Evolutionary conservation across 352 stramenopile genomes (phyloP), one percentile per base, ranked within the genome.

Genomic region (Phytopythium boreale): DNA sequence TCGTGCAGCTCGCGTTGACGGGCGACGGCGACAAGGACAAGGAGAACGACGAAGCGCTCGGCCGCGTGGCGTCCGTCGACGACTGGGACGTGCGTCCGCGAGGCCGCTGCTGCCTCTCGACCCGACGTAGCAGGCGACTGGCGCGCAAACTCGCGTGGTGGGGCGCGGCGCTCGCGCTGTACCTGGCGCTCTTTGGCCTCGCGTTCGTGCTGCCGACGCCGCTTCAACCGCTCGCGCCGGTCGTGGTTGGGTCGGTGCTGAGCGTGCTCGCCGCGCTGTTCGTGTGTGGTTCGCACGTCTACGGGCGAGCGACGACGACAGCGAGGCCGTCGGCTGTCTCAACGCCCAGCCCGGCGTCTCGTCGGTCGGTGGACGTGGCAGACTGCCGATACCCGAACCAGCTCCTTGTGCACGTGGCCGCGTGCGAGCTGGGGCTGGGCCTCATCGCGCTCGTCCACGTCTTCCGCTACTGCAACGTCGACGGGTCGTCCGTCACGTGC

Each of bases 361-460:
- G 10, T 4, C 52, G 52, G 3, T 29, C 52, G 26, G 31, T 46
- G 10, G 52, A 44, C 36, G 29, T 20, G 29, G 4, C 52, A 0
- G 52, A 58, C 52, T 46, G 52, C 52, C 52, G 52, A 19, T 58
- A 60, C 64, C 83, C 83, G 15, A 92, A 92, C 60, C 79, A 90
- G 22, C 69, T 90, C 24, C 66, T 92, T 29, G 79, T 86, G 24
- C 87, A 80, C 70, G 80, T 90, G 11, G 81, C 80, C 12, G 31
- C 82, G 12, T 88, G 80, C 39, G 83, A 90, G 61, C 80, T 87
- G 55, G 78, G 74, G 9, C 64, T 90, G 8, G 80, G 79, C 1
- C 2, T 82, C 12, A 43, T 87, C 1, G 76, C 78, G 37, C 47
- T 92, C 12, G 37, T 73, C 9, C 78, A 87, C 29, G 68, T 88